Evolutionary conservation across 768 basidiomycete genomes (phyloP).

Genomic region (Boletus sp.): DNA sequence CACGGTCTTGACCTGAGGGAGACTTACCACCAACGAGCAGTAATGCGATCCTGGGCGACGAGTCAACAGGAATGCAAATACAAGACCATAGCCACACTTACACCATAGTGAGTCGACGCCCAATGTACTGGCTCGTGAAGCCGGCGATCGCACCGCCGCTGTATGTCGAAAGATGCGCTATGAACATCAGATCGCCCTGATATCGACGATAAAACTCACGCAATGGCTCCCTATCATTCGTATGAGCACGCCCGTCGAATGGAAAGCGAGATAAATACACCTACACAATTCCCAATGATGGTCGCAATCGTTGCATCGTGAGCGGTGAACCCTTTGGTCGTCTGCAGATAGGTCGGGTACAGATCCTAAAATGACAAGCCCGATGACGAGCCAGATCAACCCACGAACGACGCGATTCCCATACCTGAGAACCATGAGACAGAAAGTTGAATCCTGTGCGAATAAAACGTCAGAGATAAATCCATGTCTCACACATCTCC

Average conservation of each 20-base stretch:
- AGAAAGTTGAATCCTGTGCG: slow-evolving; percentile 68
- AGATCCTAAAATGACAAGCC: slow-evolving; percentile 44
- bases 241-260: neutral
- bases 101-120: slow-evolving; percentile 76
- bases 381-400: neutral
- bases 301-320: slow-evolving; percentile 69
- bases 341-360: slow-evolving; percentile 72
- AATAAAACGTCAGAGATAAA: neutral
- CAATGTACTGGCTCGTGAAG: slow-evolving; percentile 67
- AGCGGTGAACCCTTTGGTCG: slow-evolving; percentile 55
- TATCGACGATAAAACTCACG: slow-evolving; percentile 32
- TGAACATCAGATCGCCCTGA: neutral
- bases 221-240: slow-evolving; percentile 40
- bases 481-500: neutral
- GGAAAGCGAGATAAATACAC: slow-evolving; percentile 13
- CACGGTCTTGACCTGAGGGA: slow-evolving; percentile 35
- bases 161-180: neutral
- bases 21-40: slow-evolving; percentile 30
- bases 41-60: slow-evolving; percentile 10
- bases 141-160: slow-evolving; percentile 71
- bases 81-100: neutral
- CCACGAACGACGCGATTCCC: neutral
- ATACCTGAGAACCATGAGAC: slow-evolving; percentile 66
- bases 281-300: slow-evolving; percentile 74
- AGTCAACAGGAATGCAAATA: neutral